Conservation (phyloP, 2,329 filamentous ascomycete genomes). For the Cercospora beticola region DNA sequence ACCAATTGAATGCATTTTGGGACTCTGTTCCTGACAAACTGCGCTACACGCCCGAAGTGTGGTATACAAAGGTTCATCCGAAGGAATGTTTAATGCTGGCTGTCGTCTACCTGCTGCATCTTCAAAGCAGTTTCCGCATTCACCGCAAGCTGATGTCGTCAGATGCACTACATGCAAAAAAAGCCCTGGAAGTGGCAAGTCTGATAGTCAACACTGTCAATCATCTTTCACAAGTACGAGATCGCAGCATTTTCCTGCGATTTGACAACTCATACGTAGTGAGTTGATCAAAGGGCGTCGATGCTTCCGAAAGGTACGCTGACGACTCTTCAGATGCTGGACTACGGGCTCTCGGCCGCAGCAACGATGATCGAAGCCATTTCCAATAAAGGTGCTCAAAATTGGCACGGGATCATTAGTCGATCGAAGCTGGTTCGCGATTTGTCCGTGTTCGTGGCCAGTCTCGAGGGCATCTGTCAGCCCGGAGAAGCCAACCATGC, state of each 20-base stretch:
- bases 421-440: constrained; percentile 22
- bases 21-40: constrained; percentile 1
- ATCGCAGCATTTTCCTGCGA: constrained; percentile 19
- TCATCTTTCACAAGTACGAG: constrained; percentile 19
- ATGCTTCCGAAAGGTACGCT: neutral
- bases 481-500: constrained; percentile 24
- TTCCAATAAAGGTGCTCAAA: neutral
- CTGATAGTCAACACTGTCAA: constrained; percentile 20
- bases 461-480: constrained; percentile 25
- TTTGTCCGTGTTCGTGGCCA: constrained; percentile 25
- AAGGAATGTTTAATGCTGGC: constrained; percentile 20
- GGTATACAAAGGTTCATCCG: constrained; percentile 17
- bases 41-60: constrained; percentile 22
- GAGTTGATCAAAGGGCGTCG: neutral
- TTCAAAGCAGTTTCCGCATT: constrained; percentile 25
- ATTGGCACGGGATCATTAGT: constrained; percentile 17
- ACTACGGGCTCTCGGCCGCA: constrained; percentile 24
- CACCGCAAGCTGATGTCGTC: constrained; percentile 8
- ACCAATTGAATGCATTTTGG: neutral
- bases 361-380: constrained; percentile 20
- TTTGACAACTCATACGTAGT: constrained; percentile 25
- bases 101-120: constrained; percentile 22
- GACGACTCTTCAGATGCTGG: constrained; percentile 15
- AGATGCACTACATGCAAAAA: neutral
- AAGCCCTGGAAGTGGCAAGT: constrained; percentile 13